A percentile compares a stretch with the other conserved stretches of the same genome.
phyloP scores from a whole-genome alignment of 1,139 yeast genomes.

The Taiozyma onychis region DNA sequence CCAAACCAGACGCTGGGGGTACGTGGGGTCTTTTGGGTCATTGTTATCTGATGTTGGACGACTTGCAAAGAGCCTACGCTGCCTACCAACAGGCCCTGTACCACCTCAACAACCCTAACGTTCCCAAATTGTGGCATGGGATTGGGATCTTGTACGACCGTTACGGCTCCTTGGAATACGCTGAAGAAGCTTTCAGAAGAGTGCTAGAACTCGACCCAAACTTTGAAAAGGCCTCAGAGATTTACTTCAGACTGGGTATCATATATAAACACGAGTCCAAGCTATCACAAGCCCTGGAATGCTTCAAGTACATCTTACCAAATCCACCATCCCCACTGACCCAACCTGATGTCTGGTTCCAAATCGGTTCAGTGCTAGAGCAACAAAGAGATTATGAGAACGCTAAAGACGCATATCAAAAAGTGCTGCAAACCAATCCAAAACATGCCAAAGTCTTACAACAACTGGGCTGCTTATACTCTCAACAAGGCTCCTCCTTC shows the following conservation, averaged over 20 bases:
- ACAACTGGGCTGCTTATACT: conserved; percentile 92
- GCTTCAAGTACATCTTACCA: conserved; percentile 84
- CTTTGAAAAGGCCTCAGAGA: conserved; percentile 94
- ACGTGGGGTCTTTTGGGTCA: conserved; percentile 98
- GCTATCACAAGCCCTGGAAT: conserved; percentile 80
- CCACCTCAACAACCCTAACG: conserved; percentile 88
- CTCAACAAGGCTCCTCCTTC: conserved; percentile 67
- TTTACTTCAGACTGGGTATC: conserved; percentile 93
- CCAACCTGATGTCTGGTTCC: conserved; percentile 98
- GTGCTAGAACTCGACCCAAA: conserved; percentile 94
- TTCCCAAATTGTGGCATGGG: conserved; percentile 97
- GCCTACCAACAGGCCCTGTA: conserved; percentile 95
- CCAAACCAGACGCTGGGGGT: conserved; percentile 87
- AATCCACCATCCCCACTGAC: conserved; percentile 95
- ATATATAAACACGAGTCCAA: conserved; percentile 94
- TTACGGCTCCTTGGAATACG: conserved; percentile 92
- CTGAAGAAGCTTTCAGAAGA: conserved; percentile 96
- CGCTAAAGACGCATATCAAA: conserved; percentile 93
- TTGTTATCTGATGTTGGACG: conserved; percentile 95
- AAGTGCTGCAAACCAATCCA: conserved; percentile 84
- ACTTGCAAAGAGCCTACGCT: conserved; percentile 88
- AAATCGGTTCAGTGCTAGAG: conserved; percentile 91
- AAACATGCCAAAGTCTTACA: conserved; percentile 94
- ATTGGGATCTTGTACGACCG: conserved; percentile 94
- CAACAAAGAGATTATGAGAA: conserved; percentile 88